These are phyloP conservation scores for Quercus phellos DNA, from an alignment of 331 rosid species.

Conservation along the genomic window DNA sequence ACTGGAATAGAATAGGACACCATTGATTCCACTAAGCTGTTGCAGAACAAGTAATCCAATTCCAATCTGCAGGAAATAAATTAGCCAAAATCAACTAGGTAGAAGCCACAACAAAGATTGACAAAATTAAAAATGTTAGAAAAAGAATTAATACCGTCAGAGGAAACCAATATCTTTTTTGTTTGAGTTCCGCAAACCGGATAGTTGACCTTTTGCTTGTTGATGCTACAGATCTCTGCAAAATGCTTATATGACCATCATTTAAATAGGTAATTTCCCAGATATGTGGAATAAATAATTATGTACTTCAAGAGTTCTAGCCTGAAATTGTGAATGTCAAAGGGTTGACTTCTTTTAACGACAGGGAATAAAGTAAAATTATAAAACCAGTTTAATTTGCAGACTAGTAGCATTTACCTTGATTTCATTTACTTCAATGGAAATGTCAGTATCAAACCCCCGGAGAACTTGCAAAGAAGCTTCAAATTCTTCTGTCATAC, in stretches of 20 bases:
- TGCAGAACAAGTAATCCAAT: constrained; percentile 85
- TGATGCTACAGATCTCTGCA: constrained; percentile 73
- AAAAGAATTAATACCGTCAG: constrained; percentile 54
- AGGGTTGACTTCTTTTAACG: neutral
- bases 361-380: neutral
- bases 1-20: constrained; percentile 81
- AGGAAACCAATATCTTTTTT: constrained; percentile 93
- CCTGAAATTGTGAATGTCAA: constrained; percentile 9
- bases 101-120: constrained; percentile 4
- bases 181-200: constrained; percentile 71
- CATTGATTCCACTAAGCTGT: constrained; percentile 87
- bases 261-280: neutral
- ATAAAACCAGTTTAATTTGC: neutral
- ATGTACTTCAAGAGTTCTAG: neutral
- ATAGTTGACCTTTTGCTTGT: constrained; percentile 54
- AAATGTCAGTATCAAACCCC: constrained; percentile 84
- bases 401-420: constrained; percentile 47
- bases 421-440: constrained; percentile 73
- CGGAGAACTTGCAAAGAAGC: constrained; percentile 92
- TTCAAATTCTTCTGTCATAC: constrained; percentile 90
- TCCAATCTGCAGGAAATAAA: constrained; percentile 67
- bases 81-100: constrained; percentile 13
- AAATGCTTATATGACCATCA: neutral
- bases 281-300: neutral
- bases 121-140: constrained; percentile 11